Evolutionary conservation across 2,329 filamentous ascomycete species (phyloP), one percentile per base, ranked within the genome.

Genomic region (Pleomassaria siparia): DNA sequence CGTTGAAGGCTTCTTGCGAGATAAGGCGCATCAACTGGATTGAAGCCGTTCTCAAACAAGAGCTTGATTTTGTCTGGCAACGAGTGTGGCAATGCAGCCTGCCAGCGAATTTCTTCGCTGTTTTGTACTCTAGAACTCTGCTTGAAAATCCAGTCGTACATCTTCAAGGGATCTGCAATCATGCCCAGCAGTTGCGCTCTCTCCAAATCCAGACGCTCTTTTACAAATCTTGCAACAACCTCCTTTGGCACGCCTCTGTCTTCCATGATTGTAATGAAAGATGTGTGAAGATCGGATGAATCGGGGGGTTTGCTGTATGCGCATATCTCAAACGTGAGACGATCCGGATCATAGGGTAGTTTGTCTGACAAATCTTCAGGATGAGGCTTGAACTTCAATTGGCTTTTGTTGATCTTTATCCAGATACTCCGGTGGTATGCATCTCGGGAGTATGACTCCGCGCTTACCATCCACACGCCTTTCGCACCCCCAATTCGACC

Each of bases 401-500:
- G 89, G 0, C 85, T 89, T 0, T 78, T 67, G 0, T 73, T 76
- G 13, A 86, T 81, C 46, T 85, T 77, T 33, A 91, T 87, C 86
- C 85, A 88, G 9, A 74, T 65, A 2, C 66, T 63, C 18, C 69
- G 58, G 13, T 83, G 69, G 0, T 73, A 62, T 0, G 56, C 44
- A 1, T 77, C 70, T 1, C 70, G 70, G 0, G 66, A 67, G 21
- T 80, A 76, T 0, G 72, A 60, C 3, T 73, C 64, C 0, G 75
- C 72, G 54, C 86, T 83, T 4, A 86, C 67, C 39, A 86, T 77
- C 88, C 87, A 91, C 54, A 91, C 75, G 0, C 88, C 89, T 64
- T 92, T 92, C 0, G 86, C 86, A 15, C 85, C 82, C 9, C 83
- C 86, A 28, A 91, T 80, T 0, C 89, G 80, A 1, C 76, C 87